Evolutionary conservation across 805 yeast species (phyloP), one percentile per base, ranked within the genome.

Genomic region (Pichia californica): DNA sequence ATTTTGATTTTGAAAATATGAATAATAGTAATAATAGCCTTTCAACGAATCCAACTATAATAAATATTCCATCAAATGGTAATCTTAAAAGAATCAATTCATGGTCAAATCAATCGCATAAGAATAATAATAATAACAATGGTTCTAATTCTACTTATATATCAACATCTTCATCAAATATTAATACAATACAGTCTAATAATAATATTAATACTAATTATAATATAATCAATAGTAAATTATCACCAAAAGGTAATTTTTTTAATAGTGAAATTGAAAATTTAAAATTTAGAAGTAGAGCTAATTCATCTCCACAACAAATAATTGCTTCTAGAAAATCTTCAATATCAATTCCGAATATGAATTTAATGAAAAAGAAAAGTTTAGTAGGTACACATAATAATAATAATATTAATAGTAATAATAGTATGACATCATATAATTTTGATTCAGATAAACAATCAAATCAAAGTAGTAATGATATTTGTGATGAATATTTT

Each of bases 401-500:
- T 15, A 16, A 9, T 31, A 38, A 2, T n/a, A 31, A 5, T 15
- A 20, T 7, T 23, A 23, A 2, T 23, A 23, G 3, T 23, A 23
- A 2, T 23, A 23, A 23, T 23, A 23, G 9, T 23, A 23, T 23
- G 9, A 23, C 9, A 23, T 9, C 3, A 23, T 7, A 33, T 18
- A 33, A 6, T n/a, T 21, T 34, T 34, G 29, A 34, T 15, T 34
- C 11, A 13, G 37, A 34, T 14, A 34, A n/a, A 21, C 28, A 15
- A 16, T 31, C 11, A 16, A 31, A 11, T 19, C 8, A 18, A 31
- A 31, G 9, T 15, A 14, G 15, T 18, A 11, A 16, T 16, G 61
- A 56, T 46, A 52, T 56, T 9, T 51, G 56, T 8, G 61, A 56
- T 35, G 57, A 55, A 20, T 56, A 56, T 31, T 56, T 56, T 43